A percentile compares a stretch with the other conserved stretches of the same genome.
These are phyloP conservation scores for Flaveria linearis DNA, from an alignment of 129 eudicot species.

Conservation along the genomic window DNA sequence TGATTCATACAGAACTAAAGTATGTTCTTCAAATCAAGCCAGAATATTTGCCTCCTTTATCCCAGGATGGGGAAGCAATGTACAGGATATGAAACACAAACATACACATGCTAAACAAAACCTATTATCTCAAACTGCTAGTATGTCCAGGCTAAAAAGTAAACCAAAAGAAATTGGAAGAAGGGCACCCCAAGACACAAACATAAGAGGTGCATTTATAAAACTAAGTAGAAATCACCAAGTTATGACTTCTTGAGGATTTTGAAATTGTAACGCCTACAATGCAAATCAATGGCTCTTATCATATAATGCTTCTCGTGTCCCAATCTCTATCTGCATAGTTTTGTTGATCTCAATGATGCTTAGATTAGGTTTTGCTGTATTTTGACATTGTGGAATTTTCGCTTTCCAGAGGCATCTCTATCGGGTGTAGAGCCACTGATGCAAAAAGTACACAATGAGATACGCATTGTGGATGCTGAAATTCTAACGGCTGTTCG, in stretches of 20 bases:
- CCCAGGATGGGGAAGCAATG: not conserved
- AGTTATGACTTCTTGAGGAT: slow-evolving; percentile 22
- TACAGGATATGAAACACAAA: slow-evolving; percentile 9
- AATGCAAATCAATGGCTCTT: slow-evolving; percentile 4
- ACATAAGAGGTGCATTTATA: slow-evolving; percentile 3
- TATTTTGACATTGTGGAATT: slow-evolving; percentile 32
- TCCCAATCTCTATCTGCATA: slow-evolving; percentile 3
- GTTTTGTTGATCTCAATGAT: slow-evolving; percentile 19
- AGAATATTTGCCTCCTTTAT: not conserved
- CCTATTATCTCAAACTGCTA: not conserved
- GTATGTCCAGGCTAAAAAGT: slow-evolving; percentile 2
- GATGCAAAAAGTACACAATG: slow-evolving; percentile 94
- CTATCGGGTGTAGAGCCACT: slow-evolving; percentile 95
- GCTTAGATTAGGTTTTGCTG: slow-evolving; percentile 15
- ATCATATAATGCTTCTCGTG: slow-evolving; percentile 13
- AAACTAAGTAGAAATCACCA: not conserved
- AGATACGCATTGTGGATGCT: slow-evolving; percentile 86
- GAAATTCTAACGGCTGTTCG: slow-evolving; percentile 93
- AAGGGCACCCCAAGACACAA: not conserved
- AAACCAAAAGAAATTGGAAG: not conserved
- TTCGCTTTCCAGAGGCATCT: slow-evolving; percentile 79
- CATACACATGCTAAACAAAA: slow-evolving; percentile 1
- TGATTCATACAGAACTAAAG: not conserved
- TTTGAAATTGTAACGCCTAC: not conserved
- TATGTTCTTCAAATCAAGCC: not conserved